Conservation (phyloP, 1,139 yeast species). For the Hemisphaericaspora xylanilytica region DNA sequence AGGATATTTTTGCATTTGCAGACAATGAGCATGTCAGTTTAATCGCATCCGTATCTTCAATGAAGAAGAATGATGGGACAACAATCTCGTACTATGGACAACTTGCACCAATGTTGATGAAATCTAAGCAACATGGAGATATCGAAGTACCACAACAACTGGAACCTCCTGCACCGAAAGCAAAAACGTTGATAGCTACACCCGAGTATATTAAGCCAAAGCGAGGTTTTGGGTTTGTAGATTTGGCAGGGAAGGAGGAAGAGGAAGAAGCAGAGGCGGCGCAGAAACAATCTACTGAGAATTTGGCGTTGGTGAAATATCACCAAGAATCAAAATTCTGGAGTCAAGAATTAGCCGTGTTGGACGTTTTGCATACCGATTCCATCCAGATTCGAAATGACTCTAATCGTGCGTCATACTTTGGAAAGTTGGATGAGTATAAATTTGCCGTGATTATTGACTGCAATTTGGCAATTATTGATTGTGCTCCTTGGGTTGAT, state of each 20-base stretch:
- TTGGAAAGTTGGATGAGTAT: conserved; percentile 10
- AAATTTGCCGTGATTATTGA: conserved; percentile 11
- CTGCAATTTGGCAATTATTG: conserved; percentile 12
- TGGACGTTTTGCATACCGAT: conserved; percentile 18
- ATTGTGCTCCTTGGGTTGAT: conserved; percentile 14
- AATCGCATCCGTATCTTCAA: conserved; percentile 19
- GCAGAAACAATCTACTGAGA: neutral
- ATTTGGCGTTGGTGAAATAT: neutral
- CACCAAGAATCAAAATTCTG: conserved; percentile 12
- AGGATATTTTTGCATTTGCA: conserved; percentile 10
- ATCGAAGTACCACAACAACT: neutral
- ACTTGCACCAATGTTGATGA: conserved; percentile 32
- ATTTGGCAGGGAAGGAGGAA: conserved; percentile 21
- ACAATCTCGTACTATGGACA: conserved; percentile 28
- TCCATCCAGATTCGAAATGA: conserved; percentile 8
- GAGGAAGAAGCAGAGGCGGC: conserved; percentile 9
- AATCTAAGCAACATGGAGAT: conserved; percentile 8
- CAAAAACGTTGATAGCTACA: conserved; percentile 6
- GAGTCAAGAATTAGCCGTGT: conserved; percentile 14
- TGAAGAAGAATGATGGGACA: conserved; percentile 11
- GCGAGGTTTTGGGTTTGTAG: conserved; percentile 41
- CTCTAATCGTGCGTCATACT: conserved; percentile 2
- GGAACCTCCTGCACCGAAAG: conserved; percentile 1
- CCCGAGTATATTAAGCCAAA: conserved; percentile 26
- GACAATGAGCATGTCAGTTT: conserved; percentile 20